A percentile compares a stretch with the other conserved stretches of the same genome.
phyloP scores from a whole-genome alignment of 2,329 filamentous ascomycete species.

The Coniochaeta ligniaria region DNA sequence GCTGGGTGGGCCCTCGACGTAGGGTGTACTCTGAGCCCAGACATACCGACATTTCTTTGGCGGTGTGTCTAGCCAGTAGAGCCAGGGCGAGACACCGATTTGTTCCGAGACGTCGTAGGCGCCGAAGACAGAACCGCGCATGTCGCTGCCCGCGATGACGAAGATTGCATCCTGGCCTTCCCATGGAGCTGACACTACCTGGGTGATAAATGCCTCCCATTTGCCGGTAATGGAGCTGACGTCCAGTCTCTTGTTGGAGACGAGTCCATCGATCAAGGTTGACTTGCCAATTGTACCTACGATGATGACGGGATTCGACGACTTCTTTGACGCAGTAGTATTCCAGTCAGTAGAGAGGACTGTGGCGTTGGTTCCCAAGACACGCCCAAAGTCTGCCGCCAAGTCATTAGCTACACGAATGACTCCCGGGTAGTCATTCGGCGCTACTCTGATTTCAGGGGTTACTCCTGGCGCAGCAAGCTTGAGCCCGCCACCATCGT shows the following conservation, averaged over 20 bases:
- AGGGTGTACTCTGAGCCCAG: constrained; percentile 34
- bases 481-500: constrained; percentile 7
- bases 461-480: constrained; percentile 13
- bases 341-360: constrained; percentile 9
- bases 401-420: constrained; percentile 16
- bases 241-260: constrained; percentile 37
- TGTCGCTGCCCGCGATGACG: constrained; percentile 49
- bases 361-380: constrained; percentile 13
- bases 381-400: constrained; percentile 15
- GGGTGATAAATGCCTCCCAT: constrained; percentile 47
- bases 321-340: not conserved
- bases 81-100: constrained; percentile 53
- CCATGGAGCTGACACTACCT: constrained; percentile 28
- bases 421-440: constrained; percentile 15
- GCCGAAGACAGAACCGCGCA: constrained; percentile 48
- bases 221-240: constrained; percentile 36
- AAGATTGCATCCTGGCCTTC: constrained; percentile 26
- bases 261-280: constrained; percentile 37
- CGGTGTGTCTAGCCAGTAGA: constrained; percentile 51
- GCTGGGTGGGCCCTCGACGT: constrained; percentile 40
- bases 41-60: constrained; percentile 35
- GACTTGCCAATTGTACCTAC: constrained; percentile 47
- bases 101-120: constrained; percentile 51
- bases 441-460: constrained; percentile 16
- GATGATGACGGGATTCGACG: constrained; percentile 29